phyloP scores from a whole-genome alignment of 176 grass and related monocot species.

The Dendrocalamus sinicus region DNA sequence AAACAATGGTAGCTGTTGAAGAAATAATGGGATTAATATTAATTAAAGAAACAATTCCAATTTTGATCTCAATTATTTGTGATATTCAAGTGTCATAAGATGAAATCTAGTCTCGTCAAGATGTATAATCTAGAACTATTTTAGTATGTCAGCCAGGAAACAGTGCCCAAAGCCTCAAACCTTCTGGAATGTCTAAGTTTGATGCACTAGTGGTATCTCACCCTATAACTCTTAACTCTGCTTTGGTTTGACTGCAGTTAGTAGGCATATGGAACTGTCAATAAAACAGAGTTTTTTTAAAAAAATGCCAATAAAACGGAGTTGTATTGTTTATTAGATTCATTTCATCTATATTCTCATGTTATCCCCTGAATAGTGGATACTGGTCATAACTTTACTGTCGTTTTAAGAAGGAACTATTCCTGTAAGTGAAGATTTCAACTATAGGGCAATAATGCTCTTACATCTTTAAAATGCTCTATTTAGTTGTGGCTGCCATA shows the following conservation, averaged over 20 bases:
- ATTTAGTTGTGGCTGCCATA: background rate
- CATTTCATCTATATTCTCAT: constrained; percentile 21
- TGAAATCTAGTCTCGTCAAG: background rate
- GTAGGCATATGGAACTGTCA: background rate
- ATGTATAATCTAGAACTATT: constrained; percentile 12
- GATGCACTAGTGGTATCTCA: constrained; percentile 21
- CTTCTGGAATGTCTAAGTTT: constrained; percentile 12
- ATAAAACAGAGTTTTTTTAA: constrained; percentile 4
- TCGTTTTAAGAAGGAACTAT: background rate
- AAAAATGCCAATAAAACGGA: too few relatives aligned
- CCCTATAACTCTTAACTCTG: background rate
- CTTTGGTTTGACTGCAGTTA: background rate
- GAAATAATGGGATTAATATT: background rate
- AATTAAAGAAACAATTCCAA: background rate
- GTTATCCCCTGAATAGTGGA: background rate
- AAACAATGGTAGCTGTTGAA: constrained; percentile 14
- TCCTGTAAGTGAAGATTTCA: background rate
- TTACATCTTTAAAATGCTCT: constrained; percentile 5
- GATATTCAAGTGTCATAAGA: background rate
- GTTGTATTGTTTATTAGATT: constrained; percentile 8
- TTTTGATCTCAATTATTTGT: constrained; percentile 15
- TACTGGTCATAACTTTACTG: background rate
- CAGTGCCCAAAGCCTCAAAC: constrained; percentile 4
- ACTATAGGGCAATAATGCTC: background rate
- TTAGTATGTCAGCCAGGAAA: background rate